A percentile compares a stretch with the other conserved stretches of the same genome.
Evolutionary conservation across 2,329 filamentous ascomycete genomes (phyloP).

Genomic region (Monilinia vaccinii-corymbosi): DNA sequence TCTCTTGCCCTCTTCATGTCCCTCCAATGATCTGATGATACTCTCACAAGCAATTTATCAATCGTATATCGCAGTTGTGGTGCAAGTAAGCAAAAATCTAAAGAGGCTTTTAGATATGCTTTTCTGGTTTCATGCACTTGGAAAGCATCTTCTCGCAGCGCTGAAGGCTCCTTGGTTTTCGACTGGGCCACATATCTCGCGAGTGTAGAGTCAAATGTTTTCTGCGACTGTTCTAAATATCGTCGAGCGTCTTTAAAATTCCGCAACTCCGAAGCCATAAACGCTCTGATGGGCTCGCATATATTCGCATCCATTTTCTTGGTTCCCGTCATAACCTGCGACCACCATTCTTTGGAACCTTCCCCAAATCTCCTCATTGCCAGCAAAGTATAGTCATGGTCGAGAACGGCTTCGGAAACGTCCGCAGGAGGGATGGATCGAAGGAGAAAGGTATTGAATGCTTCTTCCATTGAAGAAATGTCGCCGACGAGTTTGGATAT

Average conservation of each 20-base stretch:
- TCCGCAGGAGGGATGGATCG: constrained; percentile 65
- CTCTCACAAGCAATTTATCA: constrained; percentile 75
- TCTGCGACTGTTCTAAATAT: constrained; percentile 69
- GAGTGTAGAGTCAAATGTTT: constrained; percentile 72
- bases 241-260: constrained; percentile 79
- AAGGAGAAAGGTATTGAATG: constrained; percentile 67
- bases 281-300: constrained; percentile 72
- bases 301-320: constrained; percentile 70
- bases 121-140: constrained; percentile 88
- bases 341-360: constrained; percentile 81
- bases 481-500: constrained; percentile 54
- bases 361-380: constrained; percentile 80
- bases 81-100: constrained; percentile 86
- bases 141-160: constrained; percentile 89
- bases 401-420: constrained; percentile 74
- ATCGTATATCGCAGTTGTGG: constrained; percentile 77
- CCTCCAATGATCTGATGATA: constrained; percentile 81
- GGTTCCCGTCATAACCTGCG: constrained; percentile 60
- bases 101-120: constrained; percentile 78
- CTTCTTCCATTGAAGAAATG: constrained; percentile 66
- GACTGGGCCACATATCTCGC: constrained; percentile 75
- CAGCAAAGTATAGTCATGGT: constrained; percentile 89
- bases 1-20: constrained; percentile 71
- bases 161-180: constrained; percentile 88
- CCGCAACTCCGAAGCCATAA: constrained; percentile 70